phyloP scores from a whole-genome alignment of 352 stramenopile species.

The Halophytophthora batemanensis region DNA sequence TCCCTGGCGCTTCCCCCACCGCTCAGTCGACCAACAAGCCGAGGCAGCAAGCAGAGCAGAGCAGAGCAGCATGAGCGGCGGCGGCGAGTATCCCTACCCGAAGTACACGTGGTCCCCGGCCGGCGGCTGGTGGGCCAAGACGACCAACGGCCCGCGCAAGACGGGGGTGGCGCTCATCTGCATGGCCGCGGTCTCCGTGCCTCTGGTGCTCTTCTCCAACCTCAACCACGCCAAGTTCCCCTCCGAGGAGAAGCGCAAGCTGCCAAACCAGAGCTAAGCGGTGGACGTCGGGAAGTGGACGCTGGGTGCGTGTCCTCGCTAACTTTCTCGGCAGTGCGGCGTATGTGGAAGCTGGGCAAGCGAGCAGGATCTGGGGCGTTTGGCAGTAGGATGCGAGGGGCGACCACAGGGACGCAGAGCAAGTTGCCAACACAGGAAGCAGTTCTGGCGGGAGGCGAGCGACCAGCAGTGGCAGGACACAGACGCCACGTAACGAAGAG shows the following conservation, averaged over 20 bases:
- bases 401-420: too few species aligned
- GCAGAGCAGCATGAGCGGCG: constrained; percentile 56
- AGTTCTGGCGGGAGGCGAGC: too few species aligned
- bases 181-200: constrained; percentile 42
- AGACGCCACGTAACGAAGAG: too few species aligned
- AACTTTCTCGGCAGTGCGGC: too few species aligned
- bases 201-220: constrained; percentile 62
- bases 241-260: constrained; percentile 61
- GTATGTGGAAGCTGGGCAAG: too few species aligned
- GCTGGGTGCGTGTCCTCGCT: constrained; percentile 1
- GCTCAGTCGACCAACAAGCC: constrained; percentile 19
- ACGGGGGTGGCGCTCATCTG: constrained; percentile 57
- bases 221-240: constrained; percentile 72
- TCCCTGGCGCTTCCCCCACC: constrained; percentile 10
- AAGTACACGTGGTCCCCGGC: constrained; percentile 87
- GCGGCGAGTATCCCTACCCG: constrained; percentile 82
- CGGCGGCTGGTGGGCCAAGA: constrained; percentile 84
- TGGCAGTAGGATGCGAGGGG: too few species aligned
- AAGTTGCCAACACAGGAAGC: too few species aligned
- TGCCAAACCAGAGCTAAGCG: constrained; percentile 8
- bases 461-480: too few species aligned
- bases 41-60: constrained; percentile 9
- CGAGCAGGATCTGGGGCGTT: too few species aligned
- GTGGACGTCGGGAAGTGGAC: background rate
- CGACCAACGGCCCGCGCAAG: constrained; percentile 81